phyloP scores from a whole-genome alignment of 306 rosid species.

The Lathyrus sativus region DNA sequence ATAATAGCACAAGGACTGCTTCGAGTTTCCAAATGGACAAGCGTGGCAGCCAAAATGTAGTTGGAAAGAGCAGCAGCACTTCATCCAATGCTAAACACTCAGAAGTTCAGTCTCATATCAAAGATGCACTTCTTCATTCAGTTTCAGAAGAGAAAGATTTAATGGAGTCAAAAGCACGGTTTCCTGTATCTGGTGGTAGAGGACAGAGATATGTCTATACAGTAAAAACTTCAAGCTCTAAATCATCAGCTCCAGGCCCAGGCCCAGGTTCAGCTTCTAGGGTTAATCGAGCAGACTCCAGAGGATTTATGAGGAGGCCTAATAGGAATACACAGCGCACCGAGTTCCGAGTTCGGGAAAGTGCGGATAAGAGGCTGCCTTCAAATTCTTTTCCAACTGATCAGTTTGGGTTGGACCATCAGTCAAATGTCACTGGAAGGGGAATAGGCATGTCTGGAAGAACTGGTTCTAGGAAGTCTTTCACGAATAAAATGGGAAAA shows the following conservation, averaged over 20 bases:
- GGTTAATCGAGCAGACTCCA: conserved; percentile 47
- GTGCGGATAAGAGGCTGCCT: conserved; percentile 61
- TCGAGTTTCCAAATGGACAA: conserved; percentile 47
- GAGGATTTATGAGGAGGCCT: conserved; percentile 69
- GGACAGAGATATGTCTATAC: conserved; percentile 68
- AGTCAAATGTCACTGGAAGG: conserved; percentile 52
- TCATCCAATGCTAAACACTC: conserved; percentile 50
- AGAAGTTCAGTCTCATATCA: conserved; percentile 47
- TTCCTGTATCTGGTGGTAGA: conserved; percentile 59
- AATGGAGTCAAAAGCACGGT: conserved; percentile 52
- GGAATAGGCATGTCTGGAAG: conserved; percentile 52
- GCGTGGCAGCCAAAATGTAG: conserved; percentile 48
- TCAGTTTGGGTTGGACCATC: conserved; percentile 53
- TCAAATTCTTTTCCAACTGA: conserved; percentile 48
- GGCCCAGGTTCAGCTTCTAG: conserved; percentile 49
- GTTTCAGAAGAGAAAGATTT: conserved; percentile 54
- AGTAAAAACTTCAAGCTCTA: conserved; percentile 67
- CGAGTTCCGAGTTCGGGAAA: conserved; percentile 83
- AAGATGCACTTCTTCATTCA: conserved; percentile 46
- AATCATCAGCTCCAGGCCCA: conserved; percentile 52
- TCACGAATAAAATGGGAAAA: conserved; percentile 51
- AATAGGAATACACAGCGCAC: conserved; percentile 68
- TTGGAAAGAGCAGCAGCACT: conserved; percentile 41
- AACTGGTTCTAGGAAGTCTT: conserved; percentile 57
- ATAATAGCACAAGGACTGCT: conserved; percentile 46